These are phyloP conservation scores for Skeletonema costatum DNA, from an alignment of 108 stramenopile genomes.

Conservation along the genomic window DNA sequence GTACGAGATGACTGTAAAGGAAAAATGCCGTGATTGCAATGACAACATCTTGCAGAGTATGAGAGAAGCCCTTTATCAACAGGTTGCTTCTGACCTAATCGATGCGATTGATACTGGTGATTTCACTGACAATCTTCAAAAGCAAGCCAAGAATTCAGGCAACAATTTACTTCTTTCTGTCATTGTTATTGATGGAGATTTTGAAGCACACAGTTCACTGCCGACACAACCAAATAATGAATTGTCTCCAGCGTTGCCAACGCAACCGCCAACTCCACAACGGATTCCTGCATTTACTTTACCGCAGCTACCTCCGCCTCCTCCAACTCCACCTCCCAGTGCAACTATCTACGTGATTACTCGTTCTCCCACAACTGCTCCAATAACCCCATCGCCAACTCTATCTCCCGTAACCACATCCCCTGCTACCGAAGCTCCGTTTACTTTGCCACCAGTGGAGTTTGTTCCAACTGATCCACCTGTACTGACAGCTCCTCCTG, in stretches of 20 bases:
- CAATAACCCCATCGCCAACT: constrained; percentile 9
- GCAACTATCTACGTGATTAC: not conserved
- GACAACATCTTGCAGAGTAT: not conserved
- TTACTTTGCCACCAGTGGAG: constrained; percentile 4
- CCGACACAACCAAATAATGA: not conserved
- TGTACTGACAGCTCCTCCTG: not conserved
- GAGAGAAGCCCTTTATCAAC: not conserved
- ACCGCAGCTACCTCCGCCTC: too few species aligned
- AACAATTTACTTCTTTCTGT: not conserved
- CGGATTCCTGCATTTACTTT: too few species aligned
- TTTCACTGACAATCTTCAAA: constrained; percentile 1
- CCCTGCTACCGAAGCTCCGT: constrained; percentile 1
- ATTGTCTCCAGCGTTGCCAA: not conserved
- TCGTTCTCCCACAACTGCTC: not conserved
- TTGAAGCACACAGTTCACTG: not conserved
- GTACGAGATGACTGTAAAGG: not conserved
- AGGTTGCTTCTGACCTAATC: not conserved
- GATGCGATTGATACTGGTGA: not conserved
- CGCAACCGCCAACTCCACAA: not conserved
- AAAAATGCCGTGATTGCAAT: not conserved
- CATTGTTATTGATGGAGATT: not conserved
- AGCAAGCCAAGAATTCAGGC: not conserved
- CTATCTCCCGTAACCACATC: not conserved
- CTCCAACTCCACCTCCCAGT: not conserved
- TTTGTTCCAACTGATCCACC: constrained; percentile 3